These are phyloP conservation scores for Rhododendron ferrugineum DNA, from an alignment of 148 eudicot species.

Conservation along the genomic window DNA sequence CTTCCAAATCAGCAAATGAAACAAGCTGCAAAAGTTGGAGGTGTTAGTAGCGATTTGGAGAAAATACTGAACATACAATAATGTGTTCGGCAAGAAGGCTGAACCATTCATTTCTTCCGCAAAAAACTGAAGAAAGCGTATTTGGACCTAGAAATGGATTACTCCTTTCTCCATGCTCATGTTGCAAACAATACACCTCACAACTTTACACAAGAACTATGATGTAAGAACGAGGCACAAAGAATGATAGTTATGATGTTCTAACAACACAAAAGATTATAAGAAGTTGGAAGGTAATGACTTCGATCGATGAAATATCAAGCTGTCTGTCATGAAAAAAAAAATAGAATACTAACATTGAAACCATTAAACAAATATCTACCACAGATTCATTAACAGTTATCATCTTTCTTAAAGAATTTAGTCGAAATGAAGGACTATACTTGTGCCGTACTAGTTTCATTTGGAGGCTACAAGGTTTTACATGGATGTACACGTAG, in stretches of 20 bases:
- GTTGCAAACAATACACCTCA: neutral
- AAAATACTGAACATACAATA: neutral
- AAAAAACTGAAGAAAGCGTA: neutral
- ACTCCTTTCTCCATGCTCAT: neutral
- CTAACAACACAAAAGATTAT: neutral
- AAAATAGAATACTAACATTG: neutral
- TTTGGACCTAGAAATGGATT: neutral
- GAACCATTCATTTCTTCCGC: neutral
- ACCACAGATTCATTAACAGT: neutral
- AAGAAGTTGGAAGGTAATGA: neutral
- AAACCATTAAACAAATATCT: neutral
- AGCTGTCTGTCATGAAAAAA: neutral
- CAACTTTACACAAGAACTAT: neutral
- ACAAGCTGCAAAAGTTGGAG: slow-evolving; percentile 63
- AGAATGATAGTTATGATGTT: neutral
- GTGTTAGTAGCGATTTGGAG: neutral
- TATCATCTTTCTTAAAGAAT: neutral
- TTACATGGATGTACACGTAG: neutral
- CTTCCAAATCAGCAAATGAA: slow-evolving; percentile 76
- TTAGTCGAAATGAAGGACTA: neutral
- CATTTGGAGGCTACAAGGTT: neutral
- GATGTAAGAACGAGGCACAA: neutral
- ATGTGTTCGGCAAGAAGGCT: neutral
- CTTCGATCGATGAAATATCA: neutral
- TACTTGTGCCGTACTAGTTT: neutral